Percentiles rank a stretch among this genome's conserved stretches.
phyloP scores from a whole-genome alignment of 371 early-diverging fungal species.

The Coemansia sp. region DNA sequence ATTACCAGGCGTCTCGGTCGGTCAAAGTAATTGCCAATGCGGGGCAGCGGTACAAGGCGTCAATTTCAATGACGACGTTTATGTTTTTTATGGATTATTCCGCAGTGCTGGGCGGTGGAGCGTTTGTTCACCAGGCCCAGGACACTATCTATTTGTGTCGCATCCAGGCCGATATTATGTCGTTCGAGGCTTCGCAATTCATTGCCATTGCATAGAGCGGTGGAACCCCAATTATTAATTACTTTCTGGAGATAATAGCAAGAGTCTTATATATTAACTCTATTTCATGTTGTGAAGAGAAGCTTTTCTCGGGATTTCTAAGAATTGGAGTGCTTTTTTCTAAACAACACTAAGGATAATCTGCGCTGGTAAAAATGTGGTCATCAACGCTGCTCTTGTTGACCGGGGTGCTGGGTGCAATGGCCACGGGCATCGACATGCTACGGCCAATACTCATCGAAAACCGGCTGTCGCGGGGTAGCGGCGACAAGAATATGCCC shows the following conservation, averaged over 20 bases:
- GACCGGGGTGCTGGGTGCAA: background rate
- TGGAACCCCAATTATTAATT: background rate
- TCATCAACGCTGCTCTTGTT: background rate
- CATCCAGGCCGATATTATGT: slow-evolving; percentile 14
- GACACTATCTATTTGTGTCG: slow-evolving; percentile 34
- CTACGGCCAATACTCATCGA: background rate
- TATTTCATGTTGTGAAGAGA: background rate
- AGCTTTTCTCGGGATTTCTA: too few species aligned
- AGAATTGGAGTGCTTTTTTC: background rate
- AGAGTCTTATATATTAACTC: too few species aligned
- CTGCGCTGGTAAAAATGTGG: too few species aligned
- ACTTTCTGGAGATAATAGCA: too few species aligned
- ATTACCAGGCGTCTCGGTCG: slow-evolving; percentile 30
- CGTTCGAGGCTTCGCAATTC: background rate
- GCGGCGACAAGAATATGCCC: slow-evolving; percentile 22
- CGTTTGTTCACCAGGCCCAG: slow-evolving; percentile 11
- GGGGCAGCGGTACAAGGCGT: slow-evolving; percentile 23
- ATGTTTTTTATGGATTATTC: slow-evolving; percentile 34
- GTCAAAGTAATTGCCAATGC: slow-evolving; percentile 20
- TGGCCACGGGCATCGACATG: background rate
- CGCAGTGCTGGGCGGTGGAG: slow-evolving; percentile 1
- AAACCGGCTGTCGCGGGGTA: slow-evolving; percentile 9
- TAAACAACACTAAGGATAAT: too few species aligned
- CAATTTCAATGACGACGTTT: slow-evolving; percentile 26
- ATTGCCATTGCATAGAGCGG: background rate